Conservation (phyloP, 169 alveolate species). For the Blepharisma undulans region DNA sequence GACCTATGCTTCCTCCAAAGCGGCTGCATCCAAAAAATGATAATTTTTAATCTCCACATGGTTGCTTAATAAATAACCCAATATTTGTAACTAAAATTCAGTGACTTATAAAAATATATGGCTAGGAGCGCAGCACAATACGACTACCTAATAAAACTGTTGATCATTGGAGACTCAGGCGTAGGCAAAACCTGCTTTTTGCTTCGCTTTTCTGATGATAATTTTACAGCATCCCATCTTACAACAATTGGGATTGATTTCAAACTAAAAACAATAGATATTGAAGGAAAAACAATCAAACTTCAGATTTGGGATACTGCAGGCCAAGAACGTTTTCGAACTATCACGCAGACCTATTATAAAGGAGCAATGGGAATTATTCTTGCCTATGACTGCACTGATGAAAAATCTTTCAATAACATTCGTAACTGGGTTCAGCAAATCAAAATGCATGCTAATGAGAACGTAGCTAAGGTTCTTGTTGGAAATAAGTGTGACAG, state of each 20-base stretch:
- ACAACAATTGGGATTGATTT: conserved; percentile 84
- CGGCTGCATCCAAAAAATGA: background rate
- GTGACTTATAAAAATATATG: conserved; percentile 30
- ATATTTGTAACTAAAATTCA: background rate
- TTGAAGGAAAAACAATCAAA: conserved; percentile 52
- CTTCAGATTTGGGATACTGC: conserved; percentile 76
- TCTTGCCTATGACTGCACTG: conserved; percentile 75
- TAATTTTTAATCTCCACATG: background rate
- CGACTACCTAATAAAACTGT: conserved; percentile 66
- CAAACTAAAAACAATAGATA: conserved; percentile 49
- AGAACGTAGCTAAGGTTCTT: conserved; percentile 65
- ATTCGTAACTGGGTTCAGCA: conserved; percentile 76
- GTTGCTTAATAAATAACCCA: background rate
- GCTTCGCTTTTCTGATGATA: conserved; percentile 69
- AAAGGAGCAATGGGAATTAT: conserved; percentile 82
- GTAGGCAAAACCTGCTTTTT: conserved; percentile 85
- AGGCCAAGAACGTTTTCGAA: conserved; percentile 80
- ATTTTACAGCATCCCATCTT: conserved; percentile 60
- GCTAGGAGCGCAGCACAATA: conserved; percentile 40
- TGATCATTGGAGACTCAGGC: conserved; percentile 81
- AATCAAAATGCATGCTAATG: conserved; percentile 68
- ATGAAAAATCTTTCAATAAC: conserved; percentile 67
- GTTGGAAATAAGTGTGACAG: conserved; percentile 81
- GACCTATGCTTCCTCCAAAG: background rate
- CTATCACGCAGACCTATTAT: conserved; percentile 81